Conservation (phyloP, 2,329 filamentous ascomycete genomes). For the Alternaria arborescens region DNA sequence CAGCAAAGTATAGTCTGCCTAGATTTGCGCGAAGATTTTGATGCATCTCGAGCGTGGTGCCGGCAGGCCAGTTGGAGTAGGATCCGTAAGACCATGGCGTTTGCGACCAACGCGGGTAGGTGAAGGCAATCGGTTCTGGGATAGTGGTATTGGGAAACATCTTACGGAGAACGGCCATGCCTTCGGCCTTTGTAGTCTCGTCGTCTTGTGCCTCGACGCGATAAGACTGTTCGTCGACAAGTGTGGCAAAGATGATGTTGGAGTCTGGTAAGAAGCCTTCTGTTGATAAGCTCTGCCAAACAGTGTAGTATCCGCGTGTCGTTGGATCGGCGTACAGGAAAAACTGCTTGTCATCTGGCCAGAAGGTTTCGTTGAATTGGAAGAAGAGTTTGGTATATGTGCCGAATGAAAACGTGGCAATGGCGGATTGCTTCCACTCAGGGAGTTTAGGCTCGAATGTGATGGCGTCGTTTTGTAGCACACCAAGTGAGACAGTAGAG, state of each 20-base stretch:
- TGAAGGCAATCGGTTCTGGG: constrained; percentile 67
- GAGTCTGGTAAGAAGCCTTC: constrained; percentile 67
- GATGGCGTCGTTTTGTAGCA: constrained; percentile 69
- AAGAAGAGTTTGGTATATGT: constrained; percentile 79
- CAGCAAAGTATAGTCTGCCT: constrained; percentile 69
- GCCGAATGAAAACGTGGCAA: constrained; percentile 72
- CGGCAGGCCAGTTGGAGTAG: constrained; percentile 73
- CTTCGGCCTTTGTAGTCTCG: constrained; percentile 64
- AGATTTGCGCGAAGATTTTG: constrained; percentile 74
- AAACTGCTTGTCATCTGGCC: constrained; percentile 64
- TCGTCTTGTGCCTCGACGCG: constrained; percentile 67
- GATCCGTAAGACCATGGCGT: constrained; percentile 65
- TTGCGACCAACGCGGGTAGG: constrained; percentile 67
- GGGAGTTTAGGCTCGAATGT: constrained; percentile 68
- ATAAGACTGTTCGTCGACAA: constrained; percentile 65
- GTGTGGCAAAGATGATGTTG: constrained; percentile 72
- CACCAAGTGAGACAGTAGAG: constrained; percentile 73
- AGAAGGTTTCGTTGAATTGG: constrained; percentile 73
- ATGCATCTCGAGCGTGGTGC: constrained; percentile 70
- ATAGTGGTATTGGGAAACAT: constrained; percentile 69
- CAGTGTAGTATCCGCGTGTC: constrained; percentile 63
- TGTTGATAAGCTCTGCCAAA: constrained; percentile 70
- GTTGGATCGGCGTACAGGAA: constrained; percentile 62
- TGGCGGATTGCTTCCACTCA: constrained; percentile 69
- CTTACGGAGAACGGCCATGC: constrained; percentile 64